These are phyloP conservation scores for Ophiosphaerella herpotricha DNA, from an alignment of 2,329 filamentous ascomycete species.

Conservation along the genomic window DNA sequence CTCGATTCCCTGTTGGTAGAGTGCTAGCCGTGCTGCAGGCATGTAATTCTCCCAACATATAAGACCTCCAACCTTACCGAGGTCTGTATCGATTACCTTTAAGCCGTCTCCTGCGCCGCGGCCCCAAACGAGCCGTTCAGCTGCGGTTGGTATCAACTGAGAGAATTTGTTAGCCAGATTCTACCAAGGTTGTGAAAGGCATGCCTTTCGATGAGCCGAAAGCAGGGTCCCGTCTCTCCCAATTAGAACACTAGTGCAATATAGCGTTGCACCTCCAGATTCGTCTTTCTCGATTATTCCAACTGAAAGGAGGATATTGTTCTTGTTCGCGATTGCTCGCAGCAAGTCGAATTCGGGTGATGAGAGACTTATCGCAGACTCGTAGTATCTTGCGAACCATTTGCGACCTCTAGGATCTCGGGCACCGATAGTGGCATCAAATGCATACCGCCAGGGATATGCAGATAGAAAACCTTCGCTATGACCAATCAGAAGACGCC, in stretches of 20 bases:
- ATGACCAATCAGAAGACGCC: slow-evolving; percentile 4
- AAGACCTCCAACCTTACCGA: slow-evolving; percentile 49
- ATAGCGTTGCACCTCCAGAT: slow-evolving; percentile 45
- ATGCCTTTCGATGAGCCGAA: slow-evolving; percentile 48
- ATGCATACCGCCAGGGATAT: slow-evolving; percentile 52
- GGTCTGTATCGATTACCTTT: slow-evolving; percentile 47
- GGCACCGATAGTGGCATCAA: slow-evolving; percentile 50
- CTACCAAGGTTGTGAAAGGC: neutral
- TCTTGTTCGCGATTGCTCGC: slow-evolving; percentile 39
- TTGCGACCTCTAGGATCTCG: slow-evolving; percentile 49
- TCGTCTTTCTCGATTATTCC: slow-evolving; percentile 49
- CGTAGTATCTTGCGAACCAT: slow-evolving; percentile 50
- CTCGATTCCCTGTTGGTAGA: slow-evolving; percentile 52
- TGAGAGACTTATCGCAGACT: slow-evolving; percentile 47
- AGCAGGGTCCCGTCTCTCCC: slow-evolving; percentile 45
- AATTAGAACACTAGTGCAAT: slow-evolving; percentile 48
- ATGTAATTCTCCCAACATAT: slow-evolving; percentile 56
- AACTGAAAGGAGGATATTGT: slow-evolving; percentile 45
- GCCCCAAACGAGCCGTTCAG: slow-evolving; percentile 49
- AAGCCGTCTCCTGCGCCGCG: slow-evolving; percentile 49
- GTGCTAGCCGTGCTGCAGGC: slow-evolving; percentile 49
- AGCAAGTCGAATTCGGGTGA: slow-evolving; percentile 46
- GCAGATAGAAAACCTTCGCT: slow-evolving; percentile 51
- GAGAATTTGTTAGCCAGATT: neutral
- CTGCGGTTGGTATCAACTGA: slow-evolving; percentile 48